A percentile compares a stretch with the other conserved stretches of the same genome.
Evolutionary conservation across 2,329 filamentous ascomycete species (phyloP).

Genomic region (Aureobasidium lini): DNA sequence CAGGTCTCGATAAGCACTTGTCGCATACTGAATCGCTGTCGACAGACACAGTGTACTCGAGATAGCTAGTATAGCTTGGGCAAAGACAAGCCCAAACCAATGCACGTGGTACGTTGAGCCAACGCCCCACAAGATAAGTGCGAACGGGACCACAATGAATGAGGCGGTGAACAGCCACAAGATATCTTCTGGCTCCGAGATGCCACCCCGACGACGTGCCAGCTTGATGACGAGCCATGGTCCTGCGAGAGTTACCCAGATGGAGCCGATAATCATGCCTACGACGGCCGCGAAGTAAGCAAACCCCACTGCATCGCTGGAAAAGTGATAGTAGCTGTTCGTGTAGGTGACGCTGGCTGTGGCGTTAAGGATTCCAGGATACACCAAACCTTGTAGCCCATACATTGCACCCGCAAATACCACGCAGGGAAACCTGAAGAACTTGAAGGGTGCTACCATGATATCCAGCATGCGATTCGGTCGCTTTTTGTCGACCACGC

Average conservation of each 20-base stretch:
- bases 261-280: slow-evolving; percentile 19
- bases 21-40: slow-evolving; percentile 11
- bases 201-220: slow-evolving; percentile 34
- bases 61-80: slow-evolving; percentile 25
- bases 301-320: slow-evolving; percentile 27
- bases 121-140: slow-evolving; percentile 8
- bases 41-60: slow-evolving; percentile 11
- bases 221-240: slow-evolving; percentile 25
- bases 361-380: slow-evolving; percentile 16
- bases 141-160: slow-evolving; percentile 6
- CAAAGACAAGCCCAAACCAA: slow-evolving; percentile 22
- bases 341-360: slow-evolving; percentile 17
- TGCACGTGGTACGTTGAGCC: neutral
- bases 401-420: slow-evolving; percentile 15
- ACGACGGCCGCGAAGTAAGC: slow-evolving; percentile 27
- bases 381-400: slow-evolving; percentile 14
- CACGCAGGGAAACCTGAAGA: slow-evolving; percentile 13
- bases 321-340: slow-evolving; percentile 29
- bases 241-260: slow-evolving; percentile 33
- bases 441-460: slow-evolving; percentile 20
- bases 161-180: slow-evolving; percentile 31
- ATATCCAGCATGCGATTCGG: slow-evolving; percentile 36
- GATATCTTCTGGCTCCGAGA: slow-evolving; percentile 36
- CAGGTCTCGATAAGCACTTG: slow-evolving; percentile 25
- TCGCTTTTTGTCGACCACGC: slow-evolving; percentile 34